phyloP scores from a whole-genome alignment of 495 filamentous ascomycete genomes.

The Penicillium crystallinum region DNA sequence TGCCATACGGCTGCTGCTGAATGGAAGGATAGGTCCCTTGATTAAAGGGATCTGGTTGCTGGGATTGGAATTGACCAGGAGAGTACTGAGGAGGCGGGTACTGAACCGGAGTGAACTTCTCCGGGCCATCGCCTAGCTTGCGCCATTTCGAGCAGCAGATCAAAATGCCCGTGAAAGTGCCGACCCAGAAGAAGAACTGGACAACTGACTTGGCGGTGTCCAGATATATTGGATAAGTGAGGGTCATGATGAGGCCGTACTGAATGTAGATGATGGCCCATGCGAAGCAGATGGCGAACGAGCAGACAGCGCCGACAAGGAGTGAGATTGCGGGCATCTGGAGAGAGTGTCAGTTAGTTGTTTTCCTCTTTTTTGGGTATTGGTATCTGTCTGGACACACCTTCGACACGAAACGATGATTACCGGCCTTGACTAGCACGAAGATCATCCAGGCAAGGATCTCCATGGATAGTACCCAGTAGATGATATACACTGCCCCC shows the following conservation, averaged over 20 bases:
- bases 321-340: constrained; percentile 13
- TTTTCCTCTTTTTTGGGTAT: background rate
- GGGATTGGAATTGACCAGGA: background rate
- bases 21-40: background rate
- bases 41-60: background rate
- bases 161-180: constrained; percentile 20
- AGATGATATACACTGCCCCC: constrained; percentile 9
- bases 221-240: constrained; percentile 8
- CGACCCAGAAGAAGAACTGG: constrained; percentile 18
- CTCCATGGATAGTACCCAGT: constrained; percentile 18
- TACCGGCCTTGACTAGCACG: constrained; percentile 18
- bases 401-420: constrained; percentile 15
- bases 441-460: constrained; percentile 18
- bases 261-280: constrained; percentile 14
- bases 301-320: constrained; percentile 13
- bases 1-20: background rate
- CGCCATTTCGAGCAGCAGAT: constrained; percentile 18
- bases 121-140: constrained; percentile 6
- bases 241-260: constrained; percentile 3
- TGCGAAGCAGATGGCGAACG: constrained; percentile 16
- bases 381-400: constrained; percentile 8
- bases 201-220: constrained; percentile 1
- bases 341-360: background rate
- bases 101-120: constrained; percentile 4
- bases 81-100: constrained; percentile 6